Evolutionary conservation across 1,284 basidiomycete species (phyloP), one percentile per base, ranked within the genome.

Genomic region (Marasmius sp.): DNA sequence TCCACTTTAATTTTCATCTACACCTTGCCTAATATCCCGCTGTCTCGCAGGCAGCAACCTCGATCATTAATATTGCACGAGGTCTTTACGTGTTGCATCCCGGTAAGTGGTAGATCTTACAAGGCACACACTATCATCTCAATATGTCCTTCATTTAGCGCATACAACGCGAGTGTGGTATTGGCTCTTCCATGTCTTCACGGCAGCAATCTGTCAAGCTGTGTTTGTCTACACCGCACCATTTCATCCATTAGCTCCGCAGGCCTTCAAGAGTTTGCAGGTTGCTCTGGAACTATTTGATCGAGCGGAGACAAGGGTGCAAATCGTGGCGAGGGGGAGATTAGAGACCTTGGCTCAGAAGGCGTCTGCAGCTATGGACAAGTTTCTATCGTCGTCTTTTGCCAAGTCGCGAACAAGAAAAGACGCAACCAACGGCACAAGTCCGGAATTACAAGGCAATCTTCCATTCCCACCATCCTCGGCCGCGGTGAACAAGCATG

Each of bases 151-250:
- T 20, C n/a, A 27, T n/a, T 8, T 37, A 70, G 69, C 54, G 2
- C 38, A 68, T 12, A 65, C 62, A 16, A 66, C 66, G 11, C 65
- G 69, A 6, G 64, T 69, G 58, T 70, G 69, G 69, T 67, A 68
- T 59, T 70, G 62, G 58, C 47, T 66, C 5, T 70, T 69, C 59
- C 69, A 70, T 37, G 58, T 64, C 3, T 69, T 70, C 62, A 70
- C 63, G 22, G 68, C 69, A 1, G 65, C 66, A 38, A 66, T 70
- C 11, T 70, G 69, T 34, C 66, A 64, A 47, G 66, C 69, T 16
- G 68, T 70, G 0, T 63, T 70, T 3, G 67, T 69, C 9, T 66
- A 67, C 12, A 64, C 67, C 11, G 69, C 69, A 22, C 69, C 69
- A 4, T 66, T 66, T 22, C 69, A 70, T 56, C 65, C 65, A 2